Evolutionary conservation across 2,329 filamentous ascomycete genomes (phyloP), one percentile per base, ranked within the genome.

Genomic region (Apiospora rasikravindrae): DNA sequence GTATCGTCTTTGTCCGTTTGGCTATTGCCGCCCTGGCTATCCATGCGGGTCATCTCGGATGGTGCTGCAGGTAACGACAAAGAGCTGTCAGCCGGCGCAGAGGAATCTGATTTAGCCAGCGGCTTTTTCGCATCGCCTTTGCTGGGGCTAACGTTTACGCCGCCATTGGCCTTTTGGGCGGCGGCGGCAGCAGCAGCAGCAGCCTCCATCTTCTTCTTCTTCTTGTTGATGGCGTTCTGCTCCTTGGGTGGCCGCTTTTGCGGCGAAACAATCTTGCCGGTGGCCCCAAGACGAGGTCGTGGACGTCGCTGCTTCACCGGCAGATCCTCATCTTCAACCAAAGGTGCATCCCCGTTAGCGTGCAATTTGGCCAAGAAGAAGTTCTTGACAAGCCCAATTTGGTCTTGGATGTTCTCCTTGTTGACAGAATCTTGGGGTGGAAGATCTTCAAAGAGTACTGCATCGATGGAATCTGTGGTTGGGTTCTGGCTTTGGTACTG

Each of bases 291-390:
- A 44, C 89, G 86, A n/a, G 90, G 89, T n/a, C 89, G 86, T 33
- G 84, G 94, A 84, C 85, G 92, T 85, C 94, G 89, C 83, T 99
- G 96, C 83, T 99, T 99, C 71, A 92, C 90, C 22, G 97, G 96
- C 33, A 99, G 86, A 77, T 99, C 96, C 79, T 98, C 94, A 83
- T 99, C 96, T 84, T 99, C 96, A 70, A 97, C 86, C 75, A 99
- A 88, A 61, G 94, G 91, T 80, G 95, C 90, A 78, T 96, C 92
- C 80, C 90, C 89, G 81, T 95, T 96, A 71, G 94, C 92, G 78
- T 94, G 93, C 72, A 99, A 86, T 82, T 97, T 98, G 77, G 91
- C 91, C 73, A 94, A 90, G 86, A 98, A 98, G 88, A 97, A 99
- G 78, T 94, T 93, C 82, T 94, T 94, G 72, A 97, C 91, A 71